A percentile compares a stretch with the other conserved stretches of the same genome.
These are phyloP conservation scores for Candida wancherniae DNA, from an alignment of 805 yeast species.

Conservation along the genomic window DNA sequence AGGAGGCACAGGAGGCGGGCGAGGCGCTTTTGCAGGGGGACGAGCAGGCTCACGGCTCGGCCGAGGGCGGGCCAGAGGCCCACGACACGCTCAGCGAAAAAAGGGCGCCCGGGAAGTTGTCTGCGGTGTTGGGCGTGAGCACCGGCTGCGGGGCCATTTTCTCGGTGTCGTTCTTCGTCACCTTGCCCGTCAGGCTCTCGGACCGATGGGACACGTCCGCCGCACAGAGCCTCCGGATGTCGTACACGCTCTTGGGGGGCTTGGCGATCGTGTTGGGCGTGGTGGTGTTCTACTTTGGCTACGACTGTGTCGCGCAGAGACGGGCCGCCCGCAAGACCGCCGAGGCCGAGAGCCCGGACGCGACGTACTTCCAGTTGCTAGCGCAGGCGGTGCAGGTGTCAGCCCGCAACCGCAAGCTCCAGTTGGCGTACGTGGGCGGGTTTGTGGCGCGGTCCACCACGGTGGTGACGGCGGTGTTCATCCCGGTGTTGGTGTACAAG, in stretches of 20 bases:
- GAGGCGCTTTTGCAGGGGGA: no score
- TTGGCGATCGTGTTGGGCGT: slow-evolving; percentile 36
- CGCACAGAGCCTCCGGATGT: slow-evolving; percentile 37
- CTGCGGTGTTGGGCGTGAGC: slow-evolving; percentile 58
- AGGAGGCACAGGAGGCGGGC: slow-evolving; percentile 1
- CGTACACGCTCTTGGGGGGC: slow-evolving; percentile 48
- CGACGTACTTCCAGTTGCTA: slow-evolving; percentile 37
- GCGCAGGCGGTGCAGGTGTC: slow-evolving; percentile 47
- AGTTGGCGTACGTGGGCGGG: slow-evolving; percentile 56
- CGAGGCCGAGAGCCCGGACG: slow-evolving; percentile 2
- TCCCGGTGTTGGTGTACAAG: slow-evolving; percentile 59
- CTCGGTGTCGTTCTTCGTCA: slow-evolving; percentile 50
- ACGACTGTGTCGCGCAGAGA: slow-evolving; percentile 35
- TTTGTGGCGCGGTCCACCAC: slow-evolving; percentile 62
- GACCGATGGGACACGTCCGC: slow-evolving; percentile 30
- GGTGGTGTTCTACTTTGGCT: slow-evolving; percentile 39
- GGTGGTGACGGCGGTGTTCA: slow-evolving; percentile 51
- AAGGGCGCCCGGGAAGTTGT: slow-evolving; percentile 42
- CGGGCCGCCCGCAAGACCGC: slow-evolving; percentile 23
- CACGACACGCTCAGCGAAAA: slow-evolving; percentile 1
- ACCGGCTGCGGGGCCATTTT: slow-evolving; percentile 67
- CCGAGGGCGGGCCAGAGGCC: slow-evolving; percentile 4
- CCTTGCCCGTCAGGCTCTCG: slow-evolving; percentile 52
- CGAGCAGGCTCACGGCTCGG: slow-evolving; percentile 1
- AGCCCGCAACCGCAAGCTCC: slow-evolving; percentile 40